Percentiles rank a stretch among this genome's conserved stretches.
phyloP scores from a whole-genome alignment of 306 rosid species.

The Lathyrus aphaca region DNA sequence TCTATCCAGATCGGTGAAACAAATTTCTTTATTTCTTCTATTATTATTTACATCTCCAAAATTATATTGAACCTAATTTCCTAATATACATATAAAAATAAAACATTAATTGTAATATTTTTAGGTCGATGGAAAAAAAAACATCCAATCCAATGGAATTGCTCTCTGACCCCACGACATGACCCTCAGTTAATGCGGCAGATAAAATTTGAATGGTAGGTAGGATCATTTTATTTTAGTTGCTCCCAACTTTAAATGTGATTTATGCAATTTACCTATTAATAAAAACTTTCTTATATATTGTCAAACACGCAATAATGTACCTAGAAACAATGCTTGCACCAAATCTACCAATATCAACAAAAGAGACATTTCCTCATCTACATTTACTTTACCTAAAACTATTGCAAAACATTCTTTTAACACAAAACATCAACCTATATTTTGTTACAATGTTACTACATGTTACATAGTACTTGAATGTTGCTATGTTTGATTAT shows the following conservation, averaged over 20 bases:
- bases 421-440: slow-evolving; percentile 17
- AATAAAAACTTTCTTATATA: slow-evolving; percentile 16
- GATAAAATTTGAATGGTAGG: slow-evolving; percentile 58
- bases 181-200: slow-evolving; percentile 54
- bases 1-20: too few species aligned
- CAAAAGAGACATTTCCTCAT: slow-evolving; percentile 10
- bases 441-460: neutral
- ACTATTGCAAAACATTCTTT: slow-evolving; percentile 36
- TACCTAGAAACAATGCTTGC: slow-evolving; percentile 14
- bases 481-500: slow-evolving; percentile 28
- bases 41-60: too few species aligned
- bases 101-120: neutral
- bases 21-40: too few species aligned
- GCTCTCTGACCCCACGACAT: slow-evolving; percentile 47
- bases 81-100: neutral
- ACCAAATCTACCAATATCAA: slow-evolving; percentile 20
- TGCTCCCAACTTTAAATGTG: slow-evolving; percentile 47
- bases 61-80: neutral
- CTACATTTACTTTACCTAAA: slow-evolving; percentile 10
- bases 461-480: neutral
- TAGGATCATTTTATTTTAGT: slow-evolving; percentile 48
- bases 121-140: slow-evolving; percentile 40
- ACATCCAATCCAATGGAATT: slow-evolving; percentile 35
- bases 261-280: slow-evolving; percentile 43
- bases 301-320: slow-evolving; percentile 44